phyloP scores from a whole-genome alignment of 2,329 filamentous ascomycete genomes.

The Cercospora sp. region DNA sequence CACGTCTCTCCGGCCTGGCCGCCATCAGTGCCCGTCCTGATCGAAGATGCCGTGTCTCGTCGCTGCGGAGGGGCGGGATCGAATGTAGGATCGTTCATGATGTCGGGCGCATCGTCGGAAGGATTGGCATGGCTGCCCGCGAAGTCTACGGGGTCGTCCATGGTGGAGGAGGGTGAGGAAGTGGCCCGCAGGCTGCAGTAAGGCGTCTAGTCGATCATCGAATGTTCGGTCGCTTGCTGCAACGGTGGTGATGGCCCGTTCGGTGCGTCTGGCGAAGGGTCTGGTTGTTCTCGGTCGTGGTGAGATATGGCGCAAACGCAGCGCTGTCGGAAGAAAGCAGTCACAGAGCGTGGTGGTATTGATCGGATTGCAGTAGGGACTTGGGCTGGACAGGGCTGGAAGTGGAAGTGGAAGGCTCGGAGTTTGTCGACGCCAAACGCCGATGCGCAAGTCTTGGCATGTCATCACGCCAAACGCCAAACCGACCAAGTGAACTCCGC shows the following conservation, averaged over 20 bases:
- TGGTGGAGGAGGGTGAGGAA: constrained; percentile 5
- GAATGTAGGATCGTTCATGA: constrained; percentile 58
- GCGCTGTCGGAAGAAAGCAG: not conserved
- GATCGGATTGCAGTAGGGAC: not conserved
- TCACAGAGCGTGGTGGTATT: not conserved
- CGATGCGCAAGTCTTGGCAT: not conserved
- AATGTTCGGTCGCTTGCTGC: not conserved
- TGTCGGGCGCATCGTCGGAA: constrained; percentile 37
- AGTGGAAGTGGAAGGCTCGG: not conserved
- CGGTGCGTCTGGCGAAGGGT: not conserved
- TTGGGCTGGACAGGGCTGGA: not conserved
- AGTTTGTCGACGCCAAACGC: not conserved
- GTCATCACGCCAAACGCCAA: not conserved
- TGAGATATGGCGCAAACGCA: not conserved
- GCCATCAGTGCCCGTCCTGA: constrained; percentile 23
- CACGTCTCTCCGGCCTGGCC: constrained; percentile 74
- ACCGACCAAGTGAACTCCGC: not conserved
- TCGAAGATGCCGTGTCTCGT: constrained; percentile 30
- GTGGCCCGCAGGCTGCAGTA: not conserved
- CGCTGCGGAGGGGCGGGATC: constrained; percentile 36
- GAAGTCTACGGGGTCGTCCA: constrained; percentile 21
- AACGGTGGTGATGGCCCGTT: not conserved
- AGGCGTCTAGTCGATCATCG: constrained; percentile 9
- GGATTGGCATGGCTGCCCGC: not conserved
- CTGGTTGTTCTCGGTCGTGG: not conserved